Evolutionary conservation across 164 flowering plant species (phyloP).

Genomic region (Brasenia schreberi): DNA sequence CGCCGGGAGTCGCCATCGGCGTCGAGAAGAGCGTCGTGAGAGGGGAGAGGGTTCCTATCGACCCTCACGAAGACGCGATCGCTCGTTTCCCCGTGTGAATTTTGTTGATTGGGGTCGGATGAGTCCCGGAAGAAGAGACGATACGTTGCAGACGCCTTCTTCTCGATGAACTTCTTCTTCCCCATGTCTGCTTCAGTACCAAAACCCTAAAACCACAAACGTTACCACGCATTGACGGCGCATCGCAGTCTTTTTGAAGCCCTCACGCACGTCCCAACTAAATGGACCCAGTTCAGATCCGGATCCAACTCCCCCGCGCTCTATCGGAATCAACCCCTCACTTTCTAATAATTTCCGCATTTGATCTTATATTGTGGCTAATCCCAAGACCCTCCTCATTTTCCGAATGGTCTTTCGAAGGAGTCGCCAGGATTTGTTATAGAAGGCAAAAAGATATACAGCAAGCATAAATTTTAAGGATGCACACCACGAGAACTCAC

Average conservation of each 20-base stretch:
- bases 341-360: too few relatives aligned
- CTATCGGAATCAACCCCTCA: too few relatives aligned
- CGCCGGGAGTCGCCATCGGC: slow-evolving; percentile 5
- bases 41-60: slow-evolving; percentile 42
- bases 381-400: too few relatives aligned
- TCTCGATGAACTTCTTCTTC: slow-evolving; percentile 83
- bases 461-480: too few relatives aligned
- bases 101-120: slow-evolving; percentile 41
- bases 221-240: neutral
- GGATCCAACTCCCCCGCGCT: too few relatives aligned
- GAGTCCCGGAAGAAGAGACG: slow-evolving; percentile 70
- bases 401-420: too few relatives aligned
- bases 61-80: slow-evolving; percentile 82
- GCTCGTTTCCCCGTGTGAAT: slow-evolving; percentile 17
- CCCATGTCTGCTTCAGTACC: slow-evolving; percentile 13
- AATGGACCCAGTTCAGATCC: too few relatives aligned
- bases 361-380: too few relatives aligned
- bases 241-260: neutral
- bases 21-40: slow-evolving; percentile 15
- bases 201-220: neutral
- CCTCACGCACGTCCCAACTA: neutral
- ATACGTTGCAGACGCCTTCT: slow-evolving; percentile 84
- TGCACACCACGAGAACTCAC: too few relatives aligned
- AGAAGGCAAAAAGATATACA: too few relatives aligned
- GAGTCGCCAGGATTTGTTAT: too few relatives aligned